Conservation (phyloP, 768 basidiomycete genomes). For the Boletus coccyginus region DNA sequence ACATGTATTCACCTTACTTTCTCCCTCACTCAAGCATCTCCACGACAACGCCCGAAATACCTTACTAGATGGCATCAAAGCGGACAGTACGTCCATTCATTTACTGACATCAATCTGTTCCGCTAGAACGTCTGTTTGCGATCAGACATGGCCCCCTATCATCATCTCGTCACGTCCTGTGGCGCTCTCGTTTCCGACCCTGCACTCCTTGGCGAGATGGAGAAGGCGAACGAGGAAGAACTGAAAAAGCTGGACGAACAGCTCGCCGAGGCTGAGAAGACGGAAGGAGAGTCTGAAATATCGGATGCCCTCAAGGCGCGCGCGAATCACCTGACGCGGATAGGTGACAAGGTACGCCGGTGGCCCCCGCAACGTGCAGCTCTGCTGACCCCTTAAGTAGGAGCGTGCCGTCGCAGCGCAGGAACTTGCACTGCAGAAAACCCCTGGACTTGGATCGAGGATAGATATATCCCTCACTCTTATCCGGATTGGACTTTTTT, state of each 20-base stretch:
- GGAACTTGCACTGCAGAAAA: conserved; percentile 84
- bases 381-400: conserved; percentile 36
- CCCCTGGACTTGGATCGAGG: conserved; percentile 85
- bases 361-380: background rate
- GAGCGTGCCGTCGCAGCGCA: conserved; percentile 81
- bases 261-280: conserved; percentile 83
- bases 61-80: conserved; percentile 71
- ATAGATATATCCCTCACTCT: conserved; percentile 92
- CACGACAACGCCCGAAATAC: conserved; percentile 65
- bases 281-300: conserved; percentile 91
- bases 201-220: conserved; percentile 23
- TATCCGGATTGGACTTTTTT: conserved; percentile 89
- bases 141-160: conserved; percentile 89
- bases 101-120: background rate
- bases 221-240: conserved; percentile 64
- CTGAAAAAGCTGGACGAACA: conserved; percentile 74
- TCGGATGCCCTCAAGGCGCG: conserved; percentile 80
- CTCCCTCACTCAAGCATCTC: conserved; percentile 54
- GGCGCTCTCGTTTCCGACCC: conserved; percentile 44
- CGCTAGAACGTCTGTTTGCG: background rate
- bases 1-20: conserved; percentile 71
- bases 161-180: conserved; percentile 52
- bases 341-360: conserved; percentile 69
- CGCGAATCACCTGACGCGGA: conserved; percentile 83
- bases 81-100: conserved; percentile 59